These are phyloP conservation scores for Beauveria varroae DNA, from an alignment of 2,329 filamentous ascomycete genomes.

Conservation along the genomic window DNA sequence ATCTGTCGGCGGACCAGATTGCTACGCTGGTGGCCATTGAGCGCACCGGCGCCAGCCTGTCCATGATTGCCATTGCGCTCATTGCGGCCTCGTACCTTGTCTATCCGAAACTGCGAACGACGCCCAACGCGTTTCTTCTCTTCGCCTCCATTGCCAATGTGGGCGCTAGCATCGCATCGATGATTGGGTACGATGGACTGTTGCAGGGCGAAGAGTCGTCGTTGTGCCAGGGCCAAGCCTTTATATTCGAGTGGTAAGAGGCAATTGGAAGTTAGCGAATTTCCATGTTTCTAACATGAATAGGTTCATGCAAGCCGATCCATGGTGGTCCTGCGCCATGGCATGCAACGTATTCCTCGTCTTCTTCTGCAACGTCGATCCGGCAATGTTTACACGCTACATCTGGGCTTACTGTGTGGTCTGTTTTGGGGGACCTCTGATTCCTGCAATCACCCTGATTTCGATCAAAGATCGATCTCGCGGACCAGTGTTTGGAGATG, in stretches of 20 bases:
- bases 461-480: conserved; percentile 38
- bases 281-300: not conserved
- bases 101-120: conserved; percentile 46
- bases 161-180: conserved; percentile 54
- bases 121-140: conserved; percentile 45
- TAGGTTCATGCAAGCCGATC: conserved; percentile 71
- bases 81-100: conserved; percentile 41
- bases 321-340: conserved; percentile 75
- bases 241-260: conserved; percentile 58
- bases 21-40: conserved; percentile 42
- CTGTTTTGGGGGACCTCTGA: conserved; percentile 63
- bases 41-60: conserved; percentile 45
- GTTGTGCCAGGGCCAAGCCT: conserved; percentile 55
- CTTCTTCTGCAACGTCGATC: conserved; percentile 49
- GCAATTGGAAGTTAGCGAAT: not conserved
- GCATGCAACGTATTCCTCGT: conserved; percentile 71
- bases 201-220: conserved; percentile 42
- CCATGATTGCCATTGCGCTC: conserved; percentile 41
- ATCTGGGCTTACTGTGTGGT: conserved; percentile 60
- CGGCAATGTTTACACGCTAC: conserved; percentile 59
- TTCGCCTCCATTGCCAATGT: conserved; percentile 34
- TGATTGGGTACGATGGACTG: conserved; percentile 63
- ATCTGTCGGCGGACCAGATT: conserved; percentile 30
- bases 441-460: conserved; percentile 60
- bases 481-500: conserved; percentile 45